Evolutionary conservation across 1,284 basidiomycete genomes (phyloP).

Genomic region (Tilletia setariae): DNA sequence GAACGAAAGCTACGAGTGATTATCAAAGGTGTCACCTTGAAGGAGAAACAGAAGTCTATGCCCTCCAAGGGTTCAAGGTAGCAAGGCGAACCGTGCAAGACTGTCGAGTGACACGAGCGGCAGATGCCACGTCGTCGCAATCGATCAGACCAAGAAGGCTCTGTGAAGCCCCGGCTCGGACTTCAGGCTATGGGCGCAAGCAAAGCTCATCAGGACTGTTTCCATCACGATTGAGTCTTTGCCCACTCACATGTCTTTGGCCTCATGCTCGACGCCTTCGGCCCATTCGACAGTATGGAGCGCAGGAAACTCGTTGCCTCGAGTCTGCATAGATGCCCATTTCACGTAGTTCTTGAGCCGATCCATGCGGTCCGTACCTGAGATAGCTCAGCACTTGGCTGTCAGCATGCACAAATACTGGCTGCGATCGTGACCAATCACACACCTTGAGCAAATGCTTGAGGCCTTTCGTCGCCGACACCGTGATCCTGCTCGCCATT

Average conservation of each 20-base stretch:
- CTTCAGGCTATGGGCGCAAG: not conserved
- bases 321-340: conserved; percentile 9
- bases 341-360: conserved; percentile 30
- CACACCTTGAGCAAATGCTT: conserved; percentile 34
- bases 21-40: too few relatives aligned
- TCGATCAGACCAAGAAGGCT: conserved; percentile 2
- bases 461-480: conserved; percentile 25
- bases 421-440: not conserved
- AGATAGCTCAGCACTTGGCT: not conserved
- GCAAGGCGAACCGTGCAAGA: too few relatives aligned
- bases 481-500: conserved; percentile 28
- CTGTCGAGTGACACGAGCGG: too few relatives aligned
- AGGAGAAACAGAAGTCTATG: too few relatives aligned
- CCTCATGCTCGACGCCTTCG: conserved; percentile 25
- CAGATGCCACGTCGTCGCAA: too few relatives aligned
- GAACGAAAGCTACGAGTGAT: too few relatives aligned
- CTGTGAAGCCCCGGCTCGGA: not conserved
- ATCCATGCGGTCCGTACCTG: conserved; percentile 25
- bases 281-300: conserved; percentile 30
- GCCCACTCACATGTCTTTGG: conserved; percentile 27
- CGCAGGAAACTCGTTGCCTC: not conserved
- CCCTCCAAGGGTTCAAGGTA: too few relatives aligned
- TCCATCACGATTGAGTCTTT: not conserved
- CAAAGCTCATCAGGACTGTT: too few relatives aligned
- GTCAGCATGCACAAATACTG: conserved; percentile 6